Base-by-base conservation (phyloP, 2,329 filamentous ascomycete genomes). In the Aspergillus nomiae region DNA sequence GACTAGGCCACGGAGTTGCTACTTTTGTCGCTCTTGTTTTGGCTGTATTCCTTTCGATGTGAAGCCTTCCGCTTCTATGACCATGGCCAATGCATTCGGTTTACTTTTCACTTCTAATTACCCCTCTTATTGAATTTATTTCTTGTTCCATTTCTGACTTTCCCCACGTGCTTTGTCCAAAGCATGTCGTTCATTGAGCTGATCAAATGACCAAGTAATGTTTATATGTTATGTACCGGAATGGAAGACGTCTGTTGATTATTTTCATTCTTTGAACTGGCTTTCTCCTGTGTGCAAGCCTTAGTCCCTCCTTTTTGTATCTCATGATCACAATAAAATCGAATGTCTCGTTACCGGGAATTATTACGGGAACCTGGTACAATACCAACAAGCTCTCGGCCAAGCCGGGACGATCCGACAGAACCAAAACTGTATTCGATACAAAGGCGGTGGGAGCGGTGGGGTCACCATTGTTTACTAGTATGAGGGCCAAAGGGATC, bases 341-440 rank as follows among this genome's bases (percentile, higher is more conserved):
- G 16, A n/a, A 41, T 41, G 38, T 41, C 38, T n/a, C 19, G 7
- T 41, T 41, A 41, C 16, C 38, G 8, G 38, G 38, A 41, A n/a
- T 41, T 34, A 34, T 34, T 34, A 38, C 34, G 4, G 6, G 34
- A 38, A 8, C 34, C 34, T 41, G 16, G 38, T 41, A 41, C 38
- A 3, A 16, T n/a, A 41, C 19, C 38, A 43, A 34, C 51, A 65
- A 70, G 66, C 65, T 68, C 58, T 38, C 56, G 62, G 67, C 68
- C 68, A 69, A 70, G 68, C 61, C 68, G 68, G 68, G 63, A 66
- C 64, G 62, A 66, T 57, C 68, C 67, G 65, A 63, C 26, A 30
- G 60, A 54, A 24, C 54, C 38, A 57, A 54, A 30, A 16, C 30
- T 38, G 51, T 54, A 54, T 34, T 54, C 19, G n/a, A 32, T 14